A percentile compares a stretch with the other conserved stretches of the same genome.
Conservation (phyloP, 371 early-diverging fungal species). For the Gilbertella persicaria region DNA sequence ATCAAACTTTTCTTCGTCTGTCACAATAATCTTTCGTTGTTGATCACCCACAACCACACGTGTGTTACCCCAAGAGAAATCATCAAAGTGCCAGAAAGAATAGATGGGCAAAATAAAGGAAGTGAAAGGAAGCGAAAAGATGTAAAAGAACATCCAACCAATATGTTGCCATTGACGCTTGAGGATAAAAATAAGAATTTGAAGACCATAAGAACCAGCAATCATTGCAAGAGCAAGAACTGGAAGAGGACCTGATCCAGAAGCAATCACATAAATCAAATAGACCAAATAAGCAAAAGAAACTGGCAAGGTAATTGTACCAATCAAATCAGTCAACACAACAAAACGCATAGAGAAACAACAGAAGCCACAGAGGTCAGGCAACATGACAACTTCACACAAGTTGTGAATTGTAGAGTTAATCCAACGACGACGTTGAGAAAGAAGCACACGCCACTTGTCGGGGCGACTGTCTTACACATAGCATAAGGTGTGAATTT, state of each 20-base stretch:
- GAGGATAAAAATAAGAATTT: conserved; percentile 80
- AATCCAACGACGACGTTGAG: conserved; percentile 88
- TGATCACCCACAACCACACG: conserved; percentile 70
- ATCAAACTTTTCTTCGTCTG: conserved; percentile 75
- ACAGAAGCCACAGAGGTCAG: conserved; percentile 92
- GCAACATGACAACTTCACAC: conserved; percentile 85
- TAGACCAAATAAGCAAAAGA: conserved; percentile 79
- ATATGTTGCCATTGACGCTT: conserved; percentile 89
- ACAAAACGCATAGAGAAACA: conserved; percentile 96
- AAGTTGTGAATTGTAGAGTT: conserved; percentile 97
- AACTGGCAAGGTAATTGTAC: conserved; percentile 93
- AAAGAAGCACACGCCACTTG: conserved; percentile 87
- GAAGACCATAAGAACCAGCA: conserved; percentile 80
- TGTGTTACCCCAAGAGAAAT: conserved; percentile 91
- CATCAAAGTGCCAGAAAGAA: conserved; percentile 88
- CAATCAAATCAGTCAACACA: conserved; percentile 88
- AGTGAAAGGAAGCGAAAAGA: conserved; percentile 77
- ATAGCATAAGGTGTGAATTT: conserved; percentile 94
- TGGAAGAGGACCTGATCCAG: conserved; percentile 42
- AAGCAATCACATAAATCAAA: conserved; percentile 59
- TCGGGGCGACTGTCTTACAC: conserved; percentile 93
- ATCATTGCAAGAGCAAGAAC: conserved; percentile 54
- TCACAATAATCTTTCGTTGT: conserved; percentile 52
- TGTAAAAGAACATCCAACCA: conserved; percentile 92
- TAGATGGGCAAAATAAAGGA: conserved; percentile 75